Evolutionary conservation across 768 basidiomycete species (phyloP).

Genomic region (Ramaria sp.): DNA sequence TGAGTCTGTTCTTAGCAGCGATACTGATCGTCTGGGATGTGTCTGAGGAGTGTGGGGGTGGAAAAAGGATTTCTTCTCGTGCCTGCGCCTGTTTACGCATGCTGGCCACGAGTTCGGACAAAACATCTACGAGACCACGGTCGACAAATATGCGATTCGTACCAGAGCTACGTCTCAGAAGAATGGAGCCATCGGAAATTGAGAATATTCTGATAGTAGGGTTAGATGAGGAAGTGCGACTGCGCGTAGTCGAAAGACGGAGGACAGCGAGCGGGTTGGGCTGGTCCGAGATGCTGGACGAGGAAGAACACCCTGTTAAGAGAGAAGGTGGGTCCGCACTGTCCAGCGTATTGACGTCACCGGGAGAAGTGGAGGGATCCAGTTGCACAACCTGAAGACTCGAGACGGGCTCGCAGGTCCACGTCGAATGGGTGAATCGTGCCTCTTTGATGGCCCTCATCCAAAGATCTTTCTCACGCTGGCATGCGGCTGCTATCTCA

Average conservation of each 20-base stretch:
- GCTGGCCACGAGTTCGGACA: conserved; percentile 59
- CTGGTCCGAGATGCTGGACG: neutral
- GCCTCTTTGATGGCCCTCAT: conserved; percentile 53
- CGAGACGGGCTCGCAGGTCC: conserved; percentile 52
- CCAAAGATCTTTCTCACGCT: conserved; percentile 83
- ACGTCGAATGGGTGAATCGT: conserved; percentile 29
- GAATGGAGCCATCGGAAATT: conserved; percentile 43
- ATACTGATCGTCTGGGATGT: conserved; percentile 26
- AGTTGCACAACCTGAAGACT: conserved; percentile 33
- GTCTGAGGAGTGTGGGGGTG: conserved; percentile 28
- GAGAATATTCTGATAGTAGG: conserved; percentile 7
- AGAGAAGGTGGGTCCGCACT: neutral
- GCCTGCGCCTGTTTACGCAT: conserved; percentile 57
- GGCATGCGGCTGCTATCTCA: conserved; percentile 80
- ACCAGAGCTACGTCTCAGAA: conserved; percentile 57
- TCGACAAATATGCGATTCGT: conserved; percentile 64
- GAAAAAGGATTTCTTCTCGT: conserved; percentile 53
- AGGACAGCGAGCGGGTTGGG: neutral
- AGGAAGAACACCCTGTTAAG: neutral
- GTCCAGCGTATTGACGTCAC: neutral
- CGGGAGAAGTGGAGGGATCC: neutral
- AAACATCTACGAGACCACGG: conserved; percentile 68
- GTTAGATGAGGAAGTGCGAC: neutral
- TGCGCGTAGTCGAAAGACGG: conserved; percentile 1
- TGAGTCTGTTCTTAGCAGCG: conserved; percentile 46